Evolutionary conservation across 805 yeast species (phyloP), one percentile per base, ranked within the genome.

Genomic region (Scheffersomyces stipitis): DNA sequence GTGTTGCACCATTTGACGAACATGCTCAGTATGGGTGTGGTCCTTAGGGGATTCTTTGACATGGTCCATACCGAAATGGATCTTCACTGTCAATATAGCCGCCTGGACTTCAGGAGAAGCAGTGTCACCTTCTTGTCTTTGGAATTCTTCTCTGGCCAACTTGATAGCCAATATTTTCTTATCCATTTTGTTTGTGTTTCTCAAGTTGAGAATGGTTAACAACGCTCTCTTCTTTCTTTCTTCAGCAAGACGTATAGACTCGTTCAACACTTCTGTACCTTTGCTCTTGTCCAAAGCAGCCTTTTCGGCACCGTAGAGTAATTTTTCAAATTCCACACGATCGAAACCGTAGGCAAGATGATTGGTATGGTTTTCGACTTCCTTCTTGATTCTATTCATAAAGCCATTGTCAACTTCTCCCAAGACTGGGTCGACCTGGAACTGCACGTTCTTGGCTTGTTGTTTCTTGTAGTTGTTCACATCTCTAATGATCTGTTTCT

Each of bases 41-140:
- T 91, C 98, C 58, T 89, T 84, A 47, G 80, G 82, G 56, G 81
- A 71, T 34, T 76, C 71, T 37, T 58, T 59, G 38, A 85, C 74
- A 55, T 90, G 96, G 30, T 78, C 75, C 68, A 86, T 86, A 44
- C 86, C 69, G 46, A 78, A 81, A 48, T 83, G 86, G 49, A 93
- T 87, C 52, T 78, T 78, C 33, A 87, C 82, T 0, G 98, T 88
- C 66, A 83, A 66, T 18, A 86, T 75, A 2, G 97, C 98, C 2
- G 98, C 96, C 63, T 90, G 97, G 17, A 90, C 96, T 64, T 91
- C 98, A 36, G 95, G 80, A 2, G 96, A 86, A 3, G 96, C 97
- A 1, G 96, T 86, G 59, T 93, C 98, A 36, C 96, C 96, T 31
- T 81, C 88, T 45, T 75, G 73, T 52, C 96, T 74, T 49, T 79